Evolutionary conservation across 2,329 filamentous ascomycete species (phyloP).

Genomic region (Fusarium sp.): DNA sequence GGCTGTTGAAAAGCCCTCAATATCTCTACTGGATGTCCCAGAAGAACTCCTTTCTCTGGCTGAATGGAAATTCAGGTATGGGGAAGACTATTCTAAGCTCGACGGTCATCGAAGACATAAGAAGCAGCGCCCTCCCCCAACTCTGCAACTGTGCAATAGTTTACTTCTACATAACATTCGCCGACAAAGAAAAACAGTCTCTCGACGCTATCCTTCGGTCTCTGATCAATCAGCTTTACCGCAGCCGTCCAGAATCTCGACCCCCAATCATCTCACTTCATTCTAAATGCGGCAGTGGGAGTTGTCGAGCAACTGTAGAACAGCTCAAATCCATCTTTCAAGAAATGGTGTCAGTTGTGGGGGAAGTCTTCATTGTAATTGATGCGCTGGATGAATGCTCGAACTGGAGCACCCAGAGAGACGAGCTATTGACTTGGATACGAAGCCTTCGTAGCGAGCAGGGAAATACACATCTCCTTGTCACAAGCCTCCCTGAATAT

Average conservation of each 20-base stretch:
- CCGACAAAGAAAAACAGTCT: accelerated
- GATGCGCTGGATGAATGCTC: accelerated
- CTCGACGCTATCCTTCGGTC: accelerated
- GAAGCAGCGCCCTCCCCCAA: too few relatives aligned
- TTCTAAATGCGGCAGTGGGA: accelerated
- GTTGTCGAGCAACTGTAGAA: accelerated
- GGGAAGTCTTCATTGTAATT: accelerated
- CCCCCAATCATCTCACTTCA: accelerated
- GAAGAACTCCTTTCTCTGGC: accelerated
- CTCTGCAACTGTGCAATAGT: accelerated
- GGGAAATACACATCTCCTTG: accelerated
- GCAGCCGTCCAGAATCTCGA: accelerated
- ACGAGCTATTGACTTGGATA: accelerated
- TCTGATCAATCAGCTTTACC: accelerated
- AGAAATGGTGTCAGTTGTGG: accelerated
- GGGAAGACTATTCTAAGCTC: not conserved
- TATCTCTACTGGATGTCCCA: accelerated
- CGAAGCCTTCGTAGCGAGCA: accelerated
- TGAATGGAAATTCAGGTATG: accelerated
- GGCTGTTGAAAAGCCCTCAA: accelerated
- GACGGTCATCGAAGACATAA: accelerated
- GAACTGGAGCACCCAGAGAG: accelerated
- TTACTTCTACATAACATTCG: not conserved
- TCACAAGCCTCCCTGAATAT: accelerated
- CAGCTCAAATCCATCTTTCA: accelerated